Conservation (phyloP, 2,329 filamentous ascomycete species). For the Monilinia fructicola region DNA sequence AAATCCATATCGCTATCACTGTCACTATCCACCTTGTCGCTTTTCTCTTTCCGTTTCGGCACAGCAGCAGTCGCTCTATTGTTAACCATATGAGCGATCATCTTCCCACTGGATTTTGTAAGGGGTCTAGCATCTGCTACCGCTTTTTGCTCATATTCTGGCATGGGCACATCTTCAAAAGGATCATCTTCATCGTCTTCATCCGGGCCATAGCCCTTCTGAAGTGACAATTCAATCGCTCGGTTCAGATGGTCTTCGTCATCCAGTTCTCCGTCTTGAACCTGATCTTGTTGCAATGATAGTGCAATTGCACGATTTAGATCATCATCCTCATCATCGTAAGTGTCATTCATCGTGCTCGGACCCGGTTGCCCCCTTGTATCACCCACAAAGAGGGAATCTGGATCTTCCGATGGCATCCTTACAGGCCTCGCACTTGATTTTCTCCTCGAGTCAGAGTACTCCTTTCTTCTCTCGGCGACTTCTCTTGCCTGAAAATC, state of each 20-base stretch:
- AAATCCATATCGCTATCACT: constrained; percentile 82
- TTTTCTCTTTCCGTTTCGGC: constrained; percentile 43
- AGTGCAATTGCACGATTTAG: constrained; percentile 44
- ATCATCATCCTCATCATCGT: constrained; percentile 24
- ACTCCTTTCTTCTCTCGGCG: constrained; percentile 31
- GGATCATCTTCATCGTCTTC: constrained; percentile 42
- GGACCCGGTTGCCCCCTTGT: constrained; percentile 21
- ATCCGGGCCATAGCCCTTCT: constrained; percentile 54
- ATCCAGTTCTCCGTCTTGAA: constrained; percentile 44
- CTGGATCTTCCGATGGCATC: constrained; percentile 30
- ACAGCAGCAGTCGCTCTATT: constrained; percentile 66
- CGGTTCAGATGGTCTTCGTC: constrained; percentile 75
- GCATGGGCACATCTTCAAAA: constrained; percentile 53
- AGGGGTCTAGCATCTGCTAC: constrained; percentile 54
- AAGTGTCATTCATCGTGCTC: constrained; percentile 20
- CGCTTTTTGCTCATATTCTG: constrained; percentile 57
- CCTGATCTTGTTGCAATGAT: constrained; percentile 60
- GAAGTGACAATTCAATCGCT: constrained; percentile 83
- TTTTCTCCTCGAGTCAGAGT: constrained; percentile 28
- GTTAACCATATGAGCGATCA: constrained; percentile 74
- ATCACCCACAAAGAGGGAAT: constrained; percentile 39
- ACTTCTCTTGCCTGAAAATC: constrained; percentile 37
- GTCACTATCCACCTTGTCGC: constrained; percentile 42
- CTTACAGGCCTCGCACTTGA: constrained; percentile 21
- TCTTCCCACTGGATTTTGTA: constrained; percentile 52